Conservation (phyloP, 177 flowering plant genomes). For the Tripterygium wilfordii region DNA sequence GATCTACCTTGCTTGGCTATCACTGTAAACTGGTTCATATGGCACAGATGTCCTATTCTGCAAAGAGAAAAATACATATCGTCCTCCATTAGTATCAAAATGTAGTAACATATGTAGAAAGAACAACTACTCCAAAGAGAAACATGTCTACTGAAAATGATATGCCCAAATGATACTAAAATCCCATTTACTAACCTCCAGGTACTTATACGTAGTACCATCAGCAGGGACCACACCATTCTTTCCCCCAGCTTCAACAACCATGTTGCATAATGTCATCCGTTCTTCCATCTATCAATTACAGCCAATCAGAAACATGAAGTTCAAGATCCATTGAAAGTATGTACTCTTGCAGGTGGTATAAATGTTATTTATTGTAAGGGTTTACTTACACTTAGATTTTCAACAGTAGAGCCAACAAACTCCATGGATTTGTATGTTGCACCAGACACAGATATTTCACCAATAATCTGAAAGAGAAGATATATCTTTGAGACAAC, state of each 20-base stretch:
- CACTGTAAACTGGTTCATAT: conserved; percentile 89
- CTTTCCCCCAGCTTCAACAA: conserved; percentile 98
- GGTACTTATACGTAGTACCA: conserved; percentile 75
- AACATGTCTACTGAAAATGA: background rate
- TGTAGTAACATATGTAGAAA: background rate
- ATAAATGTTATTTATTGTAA: too few species aligned
- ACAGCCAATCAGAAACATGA: conserved; percentile 4
- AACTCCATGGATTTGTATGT: conserved; percentile 98
- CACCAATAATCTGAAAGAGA: conserved; percentile 85
- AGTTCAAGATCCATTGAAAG: conserved; percentile 2
- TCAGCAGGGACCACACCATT: conserved; percentile 97
- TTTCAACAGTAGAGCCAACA: conserved; percentile 87
- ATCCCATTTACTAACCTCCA: conserved; percentile 55
- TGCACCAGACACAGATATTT: conserved; percentile 94
- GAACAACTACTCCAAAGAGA: background rate
- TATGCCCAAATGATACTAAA: background rate
- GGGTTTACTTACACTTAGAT: conserved; percentile 83
- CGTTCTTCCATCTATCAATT: conserved; percentile 88
- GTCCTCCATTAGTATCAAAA: background rate
- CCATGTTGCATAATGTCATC: conserved; percentile 99
- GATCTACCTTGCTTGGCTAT: conserved; percentile 72
- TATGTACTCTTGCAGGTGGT: too few species aligned
- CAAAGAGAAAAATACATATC: conserved; percentile 4
- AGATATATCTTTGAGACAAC: background rate
- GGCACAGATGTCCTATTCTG: conserved; percentile 81